phyloP scores from a whole-genome alignment of 306 rosid genomes.

The Morella rubra region DNA sequence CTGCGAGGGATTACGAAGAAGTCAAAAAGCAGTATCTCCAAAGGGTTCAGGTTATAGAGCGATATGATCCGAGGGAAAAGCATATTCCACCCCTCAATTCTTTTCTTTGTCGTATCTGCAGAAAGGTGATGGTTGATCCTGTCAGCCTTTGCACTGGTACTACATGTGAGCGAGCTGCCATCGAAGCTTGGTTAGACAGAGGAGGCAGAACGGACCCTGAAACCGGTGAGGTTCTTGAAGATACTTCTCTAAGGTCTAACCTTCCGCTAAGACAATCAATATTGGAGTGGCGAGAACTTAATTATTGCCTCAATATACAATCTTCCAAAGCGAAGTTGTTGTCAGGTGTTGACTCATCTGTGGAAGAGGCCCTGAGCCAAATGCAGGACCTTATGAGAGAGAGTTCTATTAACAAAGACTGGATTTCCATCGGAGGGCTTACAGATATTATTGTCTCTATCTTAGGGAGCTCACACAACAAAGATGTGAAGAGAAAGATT shows the following conservation, averaged over 20 bases:
- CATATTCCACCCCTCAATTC: slow-evolving; percentile 57
- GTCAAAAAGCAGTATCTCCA: slow-evolving; percentile 64
- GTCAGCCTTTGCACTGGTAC: slow-evolving; percentile 89
- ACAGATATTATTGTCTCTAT: slow-evolving; percentile 50
- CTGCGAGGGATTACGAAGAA: slow-evolving; percentile 80
- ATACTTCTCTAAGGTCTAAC: slow-evolving; percentile 56
- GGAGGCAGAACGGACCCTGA: slow-evolving; percentile 60
- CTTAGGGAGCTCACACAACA: slow-evolving; percentile 48
- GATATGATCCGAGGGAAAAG: slow-evolving; percentile 51
- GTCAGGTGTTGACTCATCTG: slow-evolving; percentile 30
- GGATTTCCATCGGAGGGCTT: slow-evolving; percentile 68
- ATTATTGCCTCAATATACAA: slow-evolving; percentile 62
- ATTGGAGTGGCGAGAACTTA: slow-evolving; percentile 84
- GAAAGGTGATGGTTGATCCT: slow-evolving; percentile 76
- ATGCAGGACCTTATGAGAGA: slow-evolving; percentile 61
- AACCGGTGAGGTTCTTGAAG: slow-evolving; percentile 60
- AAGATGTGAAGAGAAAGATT: slow-evolving; percentile 52
- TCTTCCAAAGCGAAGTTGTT: slow-evolving; percentile 47
- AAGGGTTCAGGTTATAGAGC: slow-evolving; percentile 60
- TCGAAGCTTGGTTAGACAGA: slow-evolving; percentile 51
- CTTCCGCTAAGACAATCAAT: slow-evolving; percentile 70
- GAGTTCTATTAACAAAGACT: slow-evolving; percentile 75
- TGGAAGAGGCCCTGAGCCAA: slow-evolving; percentile 51
- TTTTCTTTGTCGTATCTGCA: slow-evolving; percentile 53
- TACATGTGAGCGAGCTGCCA: slow-evolving; percentile 79